Base-by-base conservation (phyloP, 2,329 filamentous ascomycete species). In the Colletotrichum noveboracense region DNA sequence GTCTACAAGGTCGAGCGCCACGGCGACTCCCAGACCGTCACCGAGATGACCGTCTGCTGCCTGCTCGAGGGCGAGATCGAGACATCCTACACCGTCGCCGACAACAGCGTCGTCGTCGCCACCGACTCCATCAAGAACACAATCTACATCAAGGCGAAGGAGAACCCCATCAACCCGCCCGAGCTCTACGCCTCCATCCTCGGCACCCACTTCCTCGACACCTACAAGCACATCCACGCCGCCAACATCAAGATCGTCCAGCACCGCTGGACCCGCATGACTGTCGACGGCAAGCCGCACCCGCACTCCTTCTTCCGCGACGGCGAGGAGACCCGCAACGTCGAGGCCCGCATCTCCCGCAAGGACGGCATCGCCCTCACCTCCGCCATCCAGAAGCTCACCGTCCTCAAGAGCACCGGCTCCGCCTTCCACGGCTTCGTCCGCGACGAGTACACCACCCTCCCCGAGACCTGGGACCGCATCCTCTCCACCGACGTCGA, bases 61-160 rank as follows among this genome's bases (percentile, higher is more conserved):
- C 90, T 98, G 67, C 91, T 99, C 34, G 96, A 98, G 88, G 97
- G 97, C 80, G 94, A 96, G 75, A 98, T 99, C 80, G 95, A 97
- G 70, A 91, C 81, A 77, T 97, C 95, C 78, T 99, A 98, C 90
- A 99, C 96, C 77, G 86, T 91, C 82, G 96, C 95, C 80, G 96
- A 99, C 88, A 99, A 99, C 90, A 94, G 93, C 81, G 95, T 97
- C 78, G 92, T 99, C 75, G 96, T 99, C 76, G 96, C 97, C 78
- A 99, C 97, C 76, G 97, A 99, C 86, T 96, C 96, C 30, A 98
- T 98, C 88, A 99, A 99, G 89, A 98, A 99, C 87, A 98, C 94
- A 80, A 93, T 95, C 83, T 98, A 97, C 89, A 96, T 99, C 87
- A 94, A 95, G 83, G 96, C 97, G 82, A 98, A 98, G 88, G 94